Base-by-base conservation (phyloP, 2,329 filamentous ascomycete species). In the Capronia americana region DNA sequence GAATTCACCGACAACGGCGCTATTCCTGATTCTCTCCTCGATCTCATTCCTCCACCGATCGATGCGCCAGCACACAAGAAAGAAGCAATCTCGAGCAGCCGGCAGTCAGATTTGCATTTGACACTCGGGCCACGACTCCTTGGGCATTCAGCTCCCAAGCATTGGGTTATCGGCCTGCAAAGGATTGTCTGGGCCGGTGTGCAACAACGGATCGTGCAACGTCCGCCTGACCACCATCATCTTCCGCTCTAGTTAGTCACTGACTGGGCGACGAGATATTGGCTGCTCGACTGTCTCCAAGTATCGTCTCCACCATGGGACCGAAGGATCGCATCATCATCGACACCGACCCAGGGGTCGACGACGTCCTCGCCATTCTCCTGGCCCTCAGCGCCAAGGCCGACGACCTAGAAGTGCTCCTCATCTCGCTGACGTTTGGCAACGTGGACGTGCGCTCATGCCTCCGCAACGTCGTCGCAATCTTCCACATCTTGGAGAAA, bases 311-410 rank as follows among this genome's bases (percentile, higher is more conserved):
- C 51, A 60, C 12, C 23, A 91, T 92, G 89, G 83, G 87, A 63
- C 85, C 88, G 30, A 88, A 87, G 73, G 88, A 86, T 74, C 88
- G 90, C 74, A 89, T 99, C 72, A 97, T 99, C 74, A 95, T 99
- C 74, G 95, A 99, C 76, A 98, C 94, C 2, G 95, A 98, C 77
- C 94, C 94, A 81, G 93, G 94, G 69, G 90, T 95, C 72, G 95
- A 99, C 80, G 95, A 99, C 84, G 85, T 95, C 61, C 84, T 98
- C 68, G 94, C 93, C 54, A 86, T 98, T 77, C 84, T 99, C 38
- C 84, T 98, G 58, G 93, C 95, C 3, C 86, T 98, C 67, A 90
- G 92, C 61, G 89, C 92, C 38, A 88, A 87, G 26, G 86, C 90
- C 0, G 91, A 96, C 72, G 94, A 98, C 75, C 83, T 98, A 24